Evolutionary conservation across 192 early-diverging fungal genomes (phyloP), one percentile per base, ranked within the genome.

Genomic region (Backusella morwellensis): DNA sequence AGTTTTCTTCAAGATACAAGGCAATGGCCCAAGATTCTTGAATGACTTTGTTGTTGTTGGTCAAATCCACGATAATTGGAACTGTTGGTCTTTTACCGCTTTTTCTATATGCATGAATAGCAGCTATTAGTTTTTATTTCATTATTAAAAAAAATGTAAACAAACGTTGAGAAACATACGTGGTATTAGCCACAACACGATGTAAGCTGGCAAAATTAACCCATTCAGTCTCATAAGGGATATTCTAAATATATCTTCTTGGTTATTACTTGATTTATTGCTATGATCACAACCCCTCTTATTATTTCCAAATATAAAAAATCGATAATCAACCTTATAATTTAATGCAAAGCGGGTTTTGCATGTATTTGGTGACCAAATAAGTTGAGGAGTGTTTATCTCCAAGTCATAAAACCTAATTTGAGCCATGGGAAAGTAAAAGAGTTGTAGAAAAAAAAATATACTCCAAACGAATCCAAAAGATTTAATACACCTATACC

Each of bases 11-110:
- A 5, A 92, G 79, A 59, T 89, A 91, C 26, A 85, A 74, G 2
- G 88, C 87, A 72, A 92, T 92, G 0, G 80, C 72, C 74, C 83
- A 85, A 6, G 89, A 89, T 35, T 89, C 91, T 38, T 76, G 78
- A 6, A 89, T 47, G 11, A 77, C 77, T 35, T 78, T 50, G 7
- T 79, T 82, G 21, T 77, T 41, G 29, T 81, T 77, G 1, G 78
- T 32, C 4, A 77, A 74, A 54, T 78, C 77, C 21, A 32, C 44
- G n/a, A 87, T 77, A 1, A 83, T 78, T 14, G 86, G 86, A 2
- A 82, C 86, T 15, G 86, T 87, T 1, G 86, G 80, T 17, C 66
- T n/a, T 41, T 47, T 23, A 32, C 72, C 52, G 41, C 34, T 59
- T 66, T 77, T 52, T 38, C 67, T 74, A 74, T 54, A 11, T 50